phyloP scores from a whole-genome alignment of 495 filamentous ascomycete genomes.

The Neohortaea acidophila region DNA sequence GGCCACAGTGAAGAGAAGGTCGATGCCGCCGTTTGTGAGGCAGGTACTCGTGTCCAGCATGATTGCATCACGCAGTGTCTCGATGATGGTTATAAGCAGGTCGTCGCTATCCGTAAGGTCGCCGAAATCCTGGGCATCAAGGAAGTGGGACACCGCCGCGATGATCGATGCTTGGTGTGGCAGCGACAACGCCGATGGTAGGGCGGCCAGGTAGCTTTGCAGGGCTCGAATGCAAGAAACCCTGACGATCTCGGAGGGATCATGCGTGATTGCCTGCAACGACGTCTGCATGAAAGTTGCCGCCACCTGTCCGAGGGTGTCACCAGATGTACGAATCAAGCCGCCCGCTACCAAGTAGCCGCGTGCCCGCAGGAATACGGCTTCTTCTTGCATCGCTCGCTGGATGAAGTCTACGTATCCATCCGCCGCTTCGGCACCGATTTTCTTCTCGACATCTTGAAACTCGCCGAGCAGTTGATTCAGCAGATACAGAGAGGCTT shows the following conservation, averaged over 20 bases:
- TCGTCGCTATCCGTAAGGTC: constrained; percentile 80
- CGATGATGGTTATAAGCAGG: constrained; percentile 74
- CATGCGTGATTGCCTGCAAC: constrained; percentile 55
- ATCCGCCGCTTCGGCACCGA: constrained; percentile 49
- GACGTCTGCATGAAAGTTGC: constrained; percentile 56
- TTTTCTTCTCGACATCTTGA: constrained; percentile 50
- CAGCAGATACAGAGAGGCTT: constrained; percentile 69
- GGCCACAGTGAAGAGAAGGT: constrained; percentile 77
- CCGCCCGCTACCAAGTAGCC: constrained; percentile 72
- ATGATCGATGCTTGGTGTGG: constrained; percentile 61
- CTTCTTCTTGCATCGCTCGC: constrained; percentile 53
- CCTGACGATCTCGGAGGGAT: constrained; percentile 72
- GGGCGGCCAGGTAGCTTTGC: constrained; percentile 59
- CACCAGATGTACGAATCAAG: constrained; percentile 42
- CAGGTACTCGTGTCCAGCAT: constrained; percentile 58
- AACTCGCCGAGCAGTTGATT: constrained; percentile 70
- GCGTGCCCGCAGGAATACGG: constrained; percentile 61
- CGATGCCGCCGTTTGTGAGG: constrained; percentile 46
- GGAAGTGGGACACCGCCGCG: constrained; percentile 56
- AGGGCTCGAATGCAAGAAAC: constrained; percentile 81
- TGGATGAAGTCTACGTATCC: constrained; percentile 65
- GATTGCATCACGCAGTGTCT: constrained; percentile 73
- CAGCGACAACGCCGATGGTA: constrained; percentile 36
- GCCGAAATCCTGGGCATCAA: constrained; percentile 60
- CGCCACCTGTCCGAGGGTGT: constrained; percentile 38